Evolutionary conservation across 75 land plant genomes (phyloP).

Genomic region (Chamaecyparis obtusa): DNA sequence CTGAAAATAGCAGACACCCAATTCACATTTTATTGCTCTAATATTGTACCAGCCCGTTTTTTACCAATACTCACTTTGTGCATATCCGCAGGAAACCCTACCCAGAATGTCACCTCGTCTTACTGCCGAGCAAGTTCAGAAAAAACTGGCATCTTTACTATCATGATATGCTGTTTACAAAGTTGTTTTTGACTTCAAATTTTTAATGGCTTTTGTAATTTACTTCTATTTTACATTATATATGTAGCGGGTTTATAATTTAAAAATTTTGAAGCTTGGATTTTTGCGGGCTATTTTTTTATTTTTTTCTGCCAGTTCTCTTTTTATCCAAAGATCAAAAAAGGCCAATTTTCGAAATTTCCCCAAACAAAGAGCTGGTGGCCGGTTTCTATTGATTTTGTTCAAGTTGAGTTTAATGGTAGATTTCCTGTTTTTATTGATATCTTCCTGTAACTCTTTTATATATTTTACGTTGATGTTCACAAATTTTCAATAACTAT

Average conservation of each 20-base stretch:
- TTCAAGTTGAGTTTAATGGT: not conserved
- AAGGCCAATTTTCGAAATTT: not conserved
- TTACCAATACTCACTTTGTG: not conserved
- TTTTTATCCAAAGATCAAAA: too few species aligned
- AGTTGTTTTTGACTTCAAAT: not conserved
- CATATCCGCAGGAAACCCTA: slow-evolving; percentile 57
- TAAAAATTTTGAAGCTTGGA: not conserved
- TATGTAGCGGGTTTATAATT: not conserved
- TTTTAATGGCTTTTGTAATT: not conserved
- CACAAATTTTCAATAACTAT: not conserved
- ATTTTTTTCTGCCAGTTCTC: not conserved
- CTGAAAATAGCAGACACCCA: not conserved
- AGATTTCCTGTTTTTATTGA: not conserved
- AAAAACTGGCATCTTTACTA: slow-evolving; percentile 73
- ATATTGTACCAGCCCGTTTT: not conserved
- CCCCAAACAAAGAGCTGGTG: not conserved
- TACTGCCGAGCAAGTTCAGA: slow-evolving; percentile 77
- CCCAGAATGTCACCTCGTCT: slow-evolving; percentile 91
- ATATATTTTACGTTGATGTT: too few species aligned
- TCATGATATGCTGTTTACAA: not conserved
- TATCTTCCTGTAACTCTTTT: not conserved
- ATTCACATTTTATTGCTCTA: not conserved
- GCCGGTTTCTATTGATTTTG: not conserved
- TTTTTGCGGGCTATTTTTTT: not conserved
- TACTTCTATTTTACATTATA: not conserved